Percentiles rank a stretch among this genome's conserved stretches.
These are phyloP conservation scores for Thalia dealbata DNA, from an alignment of 176 grass and related monocot genomes.

Conservation along the genomic window DNA sequence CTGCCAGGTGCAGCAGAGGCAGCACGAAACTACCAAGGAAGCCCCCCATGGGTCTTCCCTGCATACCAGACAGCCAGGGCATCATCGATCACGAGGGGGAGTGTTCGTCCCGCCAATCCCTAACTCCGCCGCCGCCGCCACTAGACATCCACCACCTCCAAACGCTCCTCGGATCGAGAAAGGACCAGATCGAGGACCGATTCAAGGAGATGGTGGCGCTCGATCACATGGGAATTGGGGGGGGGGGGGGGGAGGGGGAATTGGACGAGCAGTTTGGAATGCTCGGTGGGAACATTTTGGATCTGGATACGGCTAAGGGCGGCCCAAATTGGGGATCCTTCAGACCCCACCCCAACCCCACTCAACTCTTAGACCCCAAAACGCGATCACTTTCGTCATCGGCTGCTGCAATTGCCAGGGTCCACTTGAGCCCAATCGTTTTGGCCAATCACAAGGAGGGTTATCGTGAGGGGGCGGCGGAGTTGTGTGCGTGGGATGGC, in stretches of 20 bases:
- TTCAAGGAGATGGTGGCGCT: not conserved
- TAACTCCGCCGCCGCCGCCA: not conserved
- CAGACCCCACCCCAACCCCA: not conserved
- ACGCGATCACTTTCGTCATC: no score
- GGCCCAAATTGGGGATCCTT: not conserved
- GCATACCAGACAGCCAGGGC: not conserved
- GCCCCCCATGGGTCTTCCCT: slow-evolving; percentile 9
- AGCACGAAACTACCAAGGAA: slow-evolving; percentile 19
- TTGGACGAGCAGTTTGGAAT: not conserved
- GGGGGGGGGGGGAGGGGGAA: not conserved
- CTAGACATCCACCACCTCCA: not conserved
- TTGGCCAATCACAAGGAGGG: no score
- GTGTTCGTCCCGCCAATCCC: not conserved
- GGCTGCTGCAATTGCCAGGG: no score
- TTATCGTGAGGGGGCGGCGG: no score
- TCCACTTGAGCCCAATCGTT: no score
- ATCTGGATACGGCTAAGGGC: not conserved
- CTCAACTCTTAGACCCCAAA: not conserved
- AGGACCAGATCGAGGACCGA: not conserved
- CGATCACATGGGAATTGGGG: not conserved
- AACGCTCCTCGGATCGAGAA: not conserved
- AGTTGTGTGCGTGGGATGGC: no score
- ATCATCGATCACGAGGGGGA: not conserved
- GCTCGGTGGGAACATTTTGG: not conserved
- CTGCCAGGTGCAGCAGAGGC: slow-evolving; percentile 26